Conservation (phyloP, 495 filamentous ascomycete genomes). For the Evernia prunastri region DNA sequence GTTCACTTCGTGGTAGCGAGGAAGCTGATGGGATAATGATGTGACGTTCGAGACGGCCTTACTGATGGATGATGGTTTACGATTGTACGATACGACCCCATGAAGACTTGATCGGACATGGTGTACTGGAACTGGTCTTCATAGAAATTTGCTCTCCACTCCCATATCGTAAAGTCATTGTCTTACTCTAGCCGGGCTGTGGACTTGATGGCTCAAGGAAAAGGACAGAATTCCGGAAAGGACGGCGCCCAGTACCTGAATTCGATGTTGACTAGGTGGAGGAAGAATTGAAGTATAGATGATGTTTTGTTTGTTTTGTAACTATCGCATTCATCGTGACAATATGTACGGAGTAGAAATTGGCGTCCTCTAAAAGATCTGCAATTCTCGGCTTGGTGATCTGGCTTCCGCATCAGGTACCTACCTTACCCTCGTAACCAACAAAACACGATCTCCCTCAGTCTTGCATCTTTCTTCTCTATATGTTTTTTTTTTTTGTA, state of each 20-base stretch:
- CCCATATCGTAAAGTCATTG: neutral
- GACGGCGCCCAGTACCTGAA: neutral
- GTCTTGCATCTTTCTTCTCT: neutral
- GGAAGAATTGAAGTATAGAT: neutral
- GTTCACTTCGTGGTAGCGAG: slow-evolving; percentile 51
- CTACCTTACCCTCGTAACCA: neutral
- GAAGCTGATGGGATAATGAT: slow-evolving; percentile 32
- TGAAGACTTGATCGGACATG: neutral
- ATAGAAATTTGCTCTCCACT: neutral
- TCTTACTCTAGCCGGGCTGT: neutral
- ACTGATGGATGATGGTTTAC: slow-evolving; percentile 8
- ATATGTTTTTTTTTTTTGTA: neutral
- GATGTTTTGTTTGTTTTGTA: neutral
- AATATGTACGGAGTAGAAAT: neutral
- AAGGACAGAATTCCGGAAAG: neutral
- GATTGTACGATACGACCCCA: neutral
- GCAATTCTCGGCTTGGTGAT: neutral
- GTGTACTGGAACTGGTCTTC: neutral
- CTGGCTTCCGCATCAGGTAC: neutral
- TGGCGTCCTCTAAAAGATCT: neutral
- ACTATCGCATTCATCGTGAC: neutral
- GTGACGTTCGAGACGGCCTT: slow-evolving; percentile 1
- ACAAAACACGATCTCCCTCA: neutral
- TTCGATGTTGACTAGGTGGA: neutral
- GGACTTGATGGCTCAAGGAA: neutral